Conservation (phyloP, 371 early-diverging fungal genomes). For the Phascolomyces articulosus region DNA sequence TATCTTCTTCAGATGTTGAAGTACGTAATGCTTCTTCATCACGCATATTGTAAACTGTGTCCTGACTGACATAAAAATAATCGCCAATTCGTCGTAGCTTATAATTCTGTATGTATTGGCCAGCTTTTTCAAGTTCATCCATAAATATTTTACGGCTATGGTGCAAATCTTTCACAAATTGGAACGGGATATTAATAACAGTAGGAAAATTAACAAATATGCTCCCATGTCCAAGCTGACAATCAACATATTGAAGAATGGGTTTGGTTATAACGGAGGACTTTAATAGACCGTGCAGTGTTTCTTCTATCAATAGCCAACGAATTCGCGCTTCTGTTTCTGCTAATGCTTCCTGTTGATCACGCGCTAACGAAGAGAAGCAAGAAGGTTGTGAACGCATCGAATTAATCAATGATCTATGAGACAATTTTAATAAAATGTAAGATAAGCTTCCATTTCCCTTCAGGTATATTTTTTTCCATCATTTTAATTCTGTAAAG, state of each 20-base stretch:
- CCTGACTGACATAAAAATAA: constrained; percentile 64
- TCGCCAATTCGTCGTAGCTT: constrained; percentile 50
- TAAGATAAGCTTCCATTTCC: background rate
- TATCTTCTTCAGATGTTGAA: background rate
- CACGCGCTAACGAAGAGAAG: constrained; percentile 46
- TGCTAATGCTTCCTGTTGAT: constrained; percentile 65
- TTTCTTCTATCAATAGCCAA: constrained; percentile 72
- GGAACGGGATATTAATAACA: constrained; percentile 53
- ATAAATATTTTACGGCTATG: constrained; percentile 56
- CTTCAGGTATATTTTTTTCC: background rate
- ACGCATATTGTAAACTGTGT: constrained; percentile 34
- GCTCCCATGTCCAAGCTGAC: constrained; percentile 47
- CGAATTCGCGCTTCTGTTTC: constrained; percentile 63
- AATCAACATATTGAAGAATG: constrained; percentile 60
- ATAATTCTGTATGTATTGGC: constrained; percentile 19
- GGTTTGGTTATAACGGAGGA: constrained; percentile 48
- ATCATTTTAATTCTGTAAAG: background rate
- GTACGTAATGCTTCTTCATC: constrained; percentile 18
- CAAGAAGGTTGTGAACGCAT: constrained; percentile 46
- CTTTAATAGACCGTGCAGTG: constrained; percentile 69
- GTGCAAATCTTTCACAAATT: constrained; percentile 52
- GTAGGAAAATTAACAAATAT: constrained; percentile 59
- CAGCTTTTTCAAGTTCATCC: constrained; percentile 56
- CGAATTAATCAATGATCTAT: constrained; percentile 26
- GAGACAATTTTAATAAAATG: background rate